Evolutionary conservation across 306 rosid genomes (phyloP).

Genomic region (Quercus berberidifolia): DNA sequence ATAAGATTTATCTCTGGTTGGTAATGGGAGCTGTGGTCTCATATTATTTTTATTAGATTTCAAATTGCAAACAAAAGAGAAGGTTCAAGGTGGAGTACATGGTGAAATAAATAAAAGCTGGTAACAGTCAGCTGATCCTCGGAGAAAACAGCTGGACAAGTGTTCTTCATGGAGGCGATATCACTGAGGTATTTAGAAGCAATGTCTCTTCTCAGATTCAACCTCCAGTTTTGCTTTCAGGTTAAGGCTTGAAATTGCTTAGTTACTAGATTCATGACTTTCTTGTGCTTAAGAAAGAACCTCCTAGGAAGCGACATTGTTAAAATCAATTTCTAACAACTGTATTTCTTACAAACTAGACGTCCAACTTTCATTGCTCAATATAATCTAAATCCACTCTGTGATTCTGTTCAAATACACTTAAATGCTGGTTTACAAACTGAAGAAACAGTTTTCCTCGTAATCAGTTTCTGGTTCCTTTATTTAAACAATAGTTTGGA

Average conservation of each 20-base stretch:
- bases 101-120: neutral
- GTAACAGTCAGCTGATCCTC: neutral
- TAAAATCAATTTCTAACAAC: neutral
- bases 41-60: conserved; percentile 4
- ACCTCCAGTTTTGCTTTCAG: neutral
- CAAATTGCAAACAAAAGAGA: conserved; percentile 3
- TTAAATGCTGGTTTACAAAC: neutral
- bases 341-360: neutral
- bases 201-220: neutral
- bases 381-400: neutral
- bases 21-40: conserved; percentile 13
- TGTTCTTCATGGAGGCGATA: neutral
- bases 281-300: neutral
- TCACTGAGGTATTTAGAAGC: neutral
- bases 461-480: neutral
- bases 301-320: neutral
- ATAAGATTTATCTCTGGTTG: neutral
- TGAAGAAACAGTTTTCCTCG: neutral
- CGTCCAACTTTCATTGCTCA: neutral
- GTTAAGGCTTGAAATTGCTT: neutral
- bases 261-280: neutral
- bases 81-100: neutral
- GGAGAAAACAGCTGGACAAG: neutral
- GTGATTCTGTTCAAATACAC: neutral
- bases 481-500: neutral